A percentile compares a stretch with the other conserved stretches of the same genome.
phyloP scores from a whole-genome alignment of 2,329 filamentous ascomycete genomes.

The Fusarium hostae region DNA sequence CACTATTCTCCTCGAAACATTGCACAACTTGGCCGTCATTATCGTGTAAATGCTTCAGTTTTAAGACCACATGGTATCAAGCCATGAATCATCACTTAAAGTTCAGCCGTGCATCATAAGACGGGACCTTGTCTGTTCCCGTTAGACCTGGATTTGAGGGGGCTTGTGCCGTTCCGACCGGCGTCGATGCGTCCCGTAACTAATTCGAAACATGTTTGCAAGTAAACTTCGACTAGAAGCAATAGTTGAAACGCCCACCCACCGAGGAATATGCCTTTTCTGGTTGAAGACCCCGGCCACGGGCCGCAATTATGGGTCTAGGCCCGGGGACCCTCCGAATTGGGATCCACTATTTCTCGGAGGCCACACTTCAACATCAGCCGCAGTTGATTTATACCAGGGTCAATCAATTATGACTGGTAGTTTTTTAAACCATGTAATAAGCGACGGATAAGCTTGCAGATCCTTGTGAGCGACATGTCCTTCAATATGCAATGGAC shows the following conservation, averaged over 20 bases:
- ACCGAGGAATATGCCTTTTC: not conserved
- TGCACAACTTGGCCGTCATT: constrained; percentile 10
- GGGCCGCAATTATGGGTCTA: constrained; percentile 36
- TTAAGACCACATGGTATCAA: constrained; percentile 21
- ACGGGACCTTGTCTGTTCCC: not conserved
- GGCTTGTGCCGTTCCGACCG: constrained; percentile 38
- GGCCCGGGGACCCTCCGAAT: constrained; percentile 3
- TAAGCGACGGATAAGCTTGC: not conserved
- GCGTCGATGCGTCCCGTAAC: constrained; percentile 31
- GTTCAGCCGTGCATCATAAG: constrained; percentile 1
- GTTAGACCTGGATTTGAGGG: not conserved
- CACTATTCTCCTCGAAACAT: not conserved
- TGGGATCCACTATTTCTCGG: constrained; percentile 17
- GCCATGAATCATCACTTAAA: constrained; percentile 26
- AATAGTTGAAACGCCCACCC: constrained; percentile 8
- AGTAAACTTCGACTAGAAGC: constrained; percentile 20
- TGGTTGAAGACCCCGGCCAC: not conserved
- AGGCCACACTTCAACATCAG: constrained; percentile 9
- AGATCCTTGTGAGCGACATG: not conserved
- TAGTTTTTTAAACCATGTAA: not conserved
- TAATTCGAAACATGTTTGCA: not conserved
- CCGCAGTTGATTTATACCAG: not conserved
- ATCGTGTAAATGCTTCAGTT: constrained; percentile 3
- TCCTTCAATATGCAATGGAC: not conserved
- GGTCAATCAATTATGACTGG: not conserved